Percentiles rank a stretch among this genome's conserved stretches.
These are phyloP conservation scores for Cicer pinnatifidum DNA, from an alignment of 306 rosid genomes.

Conservation along the genomic window DNA sequence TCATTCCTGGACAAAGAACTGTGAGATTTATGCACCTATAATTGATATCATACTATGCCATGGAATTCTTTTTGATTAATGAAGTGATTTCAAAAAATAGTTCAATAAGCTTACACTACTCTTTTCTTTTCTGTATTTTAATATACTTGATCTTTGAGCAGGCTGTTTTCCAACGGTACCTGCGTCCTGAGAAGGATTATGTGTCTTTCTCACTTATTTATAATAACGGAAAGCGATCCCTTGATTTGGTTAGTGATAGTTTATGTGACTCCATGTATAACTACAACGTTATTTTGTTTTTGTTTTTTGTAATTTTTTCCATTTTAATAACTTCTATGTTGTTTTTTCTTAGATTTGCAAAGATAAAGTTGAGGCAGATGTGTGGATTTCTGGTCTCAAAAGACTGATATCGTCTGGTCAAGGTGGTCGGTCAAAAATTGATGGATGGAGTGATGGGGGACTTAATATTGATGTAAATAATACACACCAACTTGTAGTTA, in stretches of 20 bases:
- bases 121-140: conserved; percentile 16
- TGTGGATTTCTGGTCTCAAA: conserved; percentile 94
- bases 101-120: conserved; percentile 39
- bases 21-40: conserved; percentile 61
- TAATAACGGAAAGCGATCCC: conserved; percentile 86
- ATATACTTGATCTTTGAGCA: conserved; percentile 46
- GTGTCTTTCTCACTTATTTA: conserved; percentile 92
- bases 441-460: conserved; percentile 97
- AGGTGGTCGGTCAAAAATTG: conserved; percentile 98
- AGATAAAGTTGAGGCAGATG: conserved; percentile 95
- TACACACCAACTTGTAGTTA: conserved; percentile 41
- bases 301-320: conserved; percentile 11
- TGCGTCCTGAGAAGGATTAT: conserved; percentile 88
- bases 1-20: conserved; percentile 97
- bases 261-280: conserved; percentile 32
- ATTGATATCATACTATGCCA: conserved; percentile 23
- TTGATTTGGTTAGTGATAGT: conserved; percentile 81
- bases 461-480: conserved; percentile 85
- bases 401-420: conserved; percentile 79
- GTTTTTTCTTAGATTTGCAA: conserved; percentile 72
- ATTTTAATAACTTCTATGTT: conserved; percentile 17
- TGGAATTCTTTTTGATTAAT: conserved; percentile 30
- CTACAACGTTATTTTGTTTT: conserved; percentile 8
- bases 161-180: conserved; percentile 91
- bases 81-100: conserved; percentile 17